Evolutionary conservation across 129 eudicot genomes (phyloP).

Genomic region (Logfia minima): DNA sequence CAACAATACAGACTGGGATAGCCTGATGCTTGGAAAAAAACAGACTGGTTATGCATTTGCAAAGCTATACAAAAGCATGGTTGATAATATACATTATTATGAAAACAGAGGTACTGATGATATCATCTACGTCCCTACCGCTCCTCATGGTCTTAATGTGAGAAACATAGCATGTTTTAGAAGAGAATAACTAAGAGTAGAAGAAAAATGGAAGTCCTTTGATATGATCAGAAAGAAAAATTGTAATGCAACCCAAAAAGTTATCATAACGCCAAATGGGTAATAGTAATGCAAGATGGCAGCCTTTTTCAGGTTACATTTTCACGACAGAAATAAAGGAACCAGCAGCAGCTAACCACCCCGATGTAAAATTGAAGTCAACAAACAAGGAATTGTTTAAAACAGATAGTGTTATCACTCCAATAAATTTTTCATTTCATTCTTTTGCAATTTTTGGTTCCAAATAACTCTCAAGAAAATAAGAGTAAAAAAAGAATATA

Average conservation of each 20-base stretch:
- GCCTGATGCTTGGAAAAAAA: not conserved
- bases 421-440: not conserved
- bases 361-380: not conserved
- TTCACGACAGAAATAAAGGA: not conserved
- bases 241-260: not conserved
- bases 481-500: too few species aligned
- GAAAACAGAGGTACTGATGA: not conserved
- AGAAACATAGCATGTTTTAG: not conserved
- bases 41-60: constrained; percentile 1
- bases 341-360: not conserved
- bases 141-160: not conserved
- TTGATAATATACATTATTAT: too few species aligned
- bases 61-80: not conserved
- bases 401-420: not conserved
- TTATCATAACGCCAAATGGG: not conserved
- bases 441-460: not conserved
- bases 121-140: not conserved
- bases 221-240: too few species aligned
- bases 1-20: not conserved
- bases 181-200: not conserved
- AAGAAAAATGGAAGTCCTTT: not conserved
- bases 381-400: not conserved
- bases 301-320: not conserved
- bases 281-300: not conserved
- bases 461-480: too few species aligned